A percentile compares a stretch with the other conserved stretches of the same genome.
These are phyloP conservation scores for Nicotiana rustica DNA, from an alignment of 305 asterid species.

Conservation along the genomic window DNA sequence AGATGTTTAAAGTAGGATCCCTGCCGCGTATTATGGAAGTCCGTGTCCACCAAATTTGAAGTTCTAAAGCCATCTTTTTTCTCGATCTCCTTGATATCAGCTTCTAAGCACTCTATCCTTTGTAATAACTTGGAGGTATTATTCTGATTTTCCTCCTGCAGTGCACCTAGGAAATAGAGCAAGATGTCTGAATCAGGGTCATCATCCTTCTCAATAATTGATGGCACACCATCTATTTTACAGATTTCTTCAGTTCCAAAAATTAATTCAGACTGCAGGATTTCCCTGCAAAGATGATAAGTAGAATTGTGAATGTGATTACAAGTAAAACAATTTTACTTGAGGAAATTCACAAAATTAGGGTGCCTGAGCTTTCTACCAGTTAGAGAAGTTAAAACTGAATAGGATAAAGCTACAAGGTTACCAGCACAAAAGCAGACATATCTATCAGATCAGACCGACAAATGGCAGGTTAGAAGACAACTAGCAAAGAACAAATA, in stretches of 20 bases:
- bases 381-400: constrained; percentile 6
- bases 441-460: not conserved
- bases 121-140: constrained; percentile 38
- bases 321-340: constrained; percentile 3
- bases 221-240: constrained; percentile 39
- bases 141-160: constrained; percentile 43
- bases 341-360: constrained; percentile 9
- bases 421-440: constrained; percentile 16
- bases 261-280: constrained; percentile 54
- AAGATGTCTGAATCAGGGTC: constrained; percentile 51
- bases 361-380: constrained; percentile 21
- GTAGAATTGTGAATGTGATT: not conserved
- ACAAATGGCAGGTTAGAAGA: not conserved
- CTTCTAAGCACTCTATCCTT: constrained; percentile 47
- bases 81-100: constrained; percentile 50
- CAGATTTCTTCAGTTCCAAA: constrained; percentile 30
- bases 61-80: constrained; percentile 30
- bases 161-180: constrained; percentile 49
- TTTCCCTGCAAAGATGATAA: constrained; percentile 47
- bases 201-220: constrained; percentile 41
- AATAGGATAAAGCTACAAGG: not conserved
- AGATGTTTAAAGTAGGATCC: constrained; percentile 30
- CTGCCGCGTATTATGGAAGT: constrained; percentile 7
- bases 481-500: not conserved
- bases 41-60: constrained; percentile 37